phyloP scores from a whole-genome alignment of 1,284 basidiomycete species.

The Heterobasidion annosum region DNA sequence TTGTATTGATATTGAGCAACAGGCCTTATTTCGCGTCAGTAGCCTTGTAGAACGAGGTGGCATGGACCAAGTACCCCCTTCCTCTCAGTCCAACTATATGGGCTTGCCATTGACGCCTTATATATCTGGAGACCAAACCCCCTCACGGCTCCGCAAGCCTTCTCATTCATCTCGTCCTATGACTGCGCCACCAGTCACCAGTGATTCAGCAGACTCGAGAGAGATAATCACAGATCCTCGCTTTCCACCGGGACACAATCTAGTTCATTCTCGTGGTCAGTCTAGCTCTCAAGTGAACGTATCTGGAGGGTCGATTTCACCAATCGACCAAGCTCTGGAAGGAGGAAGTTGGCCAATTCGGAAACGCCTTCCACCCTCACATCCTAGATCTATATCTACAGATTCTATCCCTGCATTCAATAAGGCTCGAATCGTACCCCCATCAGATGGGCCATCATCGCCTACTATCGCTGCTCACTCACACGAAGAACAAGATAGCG shows the following conservation, averaged over 20 bases:
- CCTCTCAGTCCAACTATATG: slow-evolving; percentile 1
- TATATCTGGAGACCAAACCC: too few relatives aligned
- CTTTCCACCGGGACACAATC: neutral
- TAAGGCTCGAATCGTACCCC: neutral
- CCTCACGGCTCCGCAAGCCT: neutral
- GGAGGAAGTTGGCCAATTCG: slow-evolving; percentile 3
- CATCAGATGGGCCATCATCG: neutral
- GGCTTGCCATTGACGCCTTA: neutral
- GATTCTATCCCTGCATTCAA: slow-evolving; percentile 7
- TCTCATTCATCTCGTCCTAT: slow-evolving; percentile 5
- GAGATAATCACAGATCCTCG: neutral
- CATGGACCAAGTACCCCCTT: neutral
- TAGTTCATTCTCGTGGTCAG: slow-evolving; percentile 6
- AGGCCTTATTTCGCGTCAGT: slow-evolving; percentile 52
- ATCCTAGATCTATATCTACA: slow-evolving; percentile 8
- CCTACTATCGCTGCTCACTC: slow-evolving; percentile 2
- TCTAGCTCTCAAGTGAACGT: slow-evolving; percentile 1
- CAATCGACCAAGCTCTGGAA: neutral
- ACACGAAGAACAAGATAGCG: slow-evolving; percentile 6
- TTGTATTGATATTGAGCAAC: slow-evolving; percentile 45
- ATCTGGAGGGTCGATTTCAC: neutral
- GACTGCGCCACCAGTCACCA: slow-evolving; percentile 6
- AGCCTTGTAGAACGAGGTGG: slow-evolving; percentile 31
- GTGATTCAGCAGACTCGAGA: neutral
- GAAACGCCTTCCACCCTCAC: slow-evolving; percentile 3